phyloP scores from a whole-genome alignment of 2,329 filamentous ascomycete species.

The Fusarium xyrophilum region DNA sequence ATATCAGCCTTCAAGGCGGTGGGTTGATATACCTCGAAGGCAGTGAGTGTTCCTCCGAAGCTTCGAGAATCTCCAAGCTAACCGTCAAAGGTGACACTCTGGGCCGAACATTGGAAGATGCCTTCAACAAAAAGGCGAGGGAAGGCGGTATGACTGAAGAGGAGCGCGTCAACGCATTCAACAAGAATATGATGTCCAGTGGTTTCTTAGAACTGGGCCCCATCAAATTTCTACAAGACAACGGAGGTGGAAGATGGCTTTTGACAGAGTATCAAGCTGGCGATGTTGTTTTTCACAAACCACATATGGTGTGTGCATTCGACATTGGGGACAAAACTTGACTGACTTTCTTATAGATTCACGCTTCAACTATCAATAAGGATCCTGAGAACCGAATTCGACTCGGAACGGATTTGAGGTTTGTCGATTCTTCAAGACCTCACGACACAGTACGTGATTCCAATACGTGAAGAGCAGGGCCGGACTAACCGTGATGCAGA shows the following conservation, averaged over 20 bases:
- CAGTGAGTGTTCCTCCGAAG: not conserved
- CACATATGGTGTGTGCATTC: slow-evolving; percentile 21
- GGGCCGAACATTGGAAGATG: slow-evolving; percentile 7
- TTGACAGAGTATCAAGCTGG: slow-evolving; percentile 50
- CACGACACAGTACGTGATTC: slow-evolving; percentile 10
- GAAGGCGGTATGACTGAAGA: slow-evolving; percentile 56
- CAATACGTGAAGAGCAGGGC: accelerated
- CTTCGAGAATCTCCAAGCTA: not conserved
- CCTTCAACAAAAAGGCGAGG: slow-evolving; percentile 44
- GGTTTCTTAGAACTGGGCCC: slow-evolving; percentile 61
- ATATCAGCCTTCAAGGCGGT: slow-evolving; percentile 38
- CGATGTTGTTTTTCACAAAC: slow-evolving; percentile 50
- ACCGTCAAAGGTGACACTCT: slow-evolving; percentile 2
- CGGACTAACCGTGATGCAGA: not conserved
- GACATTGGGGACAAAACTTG: accelerated
- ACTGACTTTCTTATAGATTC: not conserved
- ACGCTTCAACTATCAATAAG: slow-evolving; percentile 24
- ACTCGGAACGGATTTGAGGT: slow-evolving; percentile 25
- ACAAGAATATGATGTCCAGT: slow-evolving; percentile 64
- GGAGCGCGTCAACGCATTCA: slow-evolving; percentile 60
- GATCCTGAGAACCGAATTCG: slow-evolving; percentile 17
- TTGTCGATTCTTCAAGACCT: slow-evolving; percentile 21
- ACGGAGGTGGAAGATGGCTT: slow-evolving; percentile 45
- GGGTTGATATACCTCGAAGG: slow-evolving; percentile 24
- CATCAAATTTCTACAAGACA: slow-evolving; percentile 43